Evolutionary conservation across 2,329 filamentous ascomycete genomes (phyloP), one percentile per base, ranked within the genome.

Genomic region (Aspergillus niger): DNA sequence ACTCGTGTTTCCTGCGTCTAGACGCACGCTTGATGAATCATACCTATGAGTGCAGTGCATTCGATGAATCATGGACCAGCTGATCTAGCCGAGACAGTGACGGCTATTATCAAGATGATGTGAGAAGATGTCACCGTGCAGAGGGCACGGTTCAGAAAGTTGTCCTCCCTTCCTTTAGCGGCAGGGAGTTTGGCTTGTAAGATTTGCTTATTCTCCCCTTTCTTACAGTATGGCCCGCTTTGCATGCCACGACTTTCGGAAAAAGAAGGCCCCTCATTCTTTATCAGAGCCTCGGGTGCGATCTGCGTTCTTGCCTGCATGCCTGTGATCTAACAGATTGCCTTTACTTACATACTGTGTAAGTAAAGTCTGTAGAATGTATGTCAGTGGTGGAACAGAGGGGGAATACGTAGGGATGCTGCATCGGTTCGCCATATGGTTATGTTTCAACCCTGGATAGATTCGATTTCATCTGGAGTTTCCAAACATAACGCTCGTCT

Each of bases 301-400:
- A 63, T 63, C 63, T 64, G 58, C 63, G 58, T 55, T 59, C 53
- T 36, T 53, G 55, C 52, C 60, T 64, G 60, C 62, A 63, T 60
- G 32, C 58, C 55, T 58, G 32, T 63, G 58, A 59, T 60, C 57
- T 53, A 41, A 56, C 36, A 55, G 48, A 51, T 57, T 49, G 51
- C 51, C 49, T 60, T 17, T 15, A 55, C 44, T 17, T 20, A 55
- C 44, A 48, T 41, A 15, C 47, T 50, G 26, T 53, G 8, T 22
- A 44, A 15, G 20, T 20, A 20, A 20, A 20, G 26, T 52, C 50
- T 47, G 38, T 51, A 55, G 30, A 30, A 59, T 56, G 53, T 39
- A 28, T 32, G 30, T 51, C 32, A 36, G 41, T 24, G 41, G 2
- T 24, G 41, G 5, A 44, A 11, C 39, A 13, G 41, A 44, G 20